Evolutionary conservation across 257 asterid genomes (phyloP).

Genomic region (Solanum okadae): DNA sequence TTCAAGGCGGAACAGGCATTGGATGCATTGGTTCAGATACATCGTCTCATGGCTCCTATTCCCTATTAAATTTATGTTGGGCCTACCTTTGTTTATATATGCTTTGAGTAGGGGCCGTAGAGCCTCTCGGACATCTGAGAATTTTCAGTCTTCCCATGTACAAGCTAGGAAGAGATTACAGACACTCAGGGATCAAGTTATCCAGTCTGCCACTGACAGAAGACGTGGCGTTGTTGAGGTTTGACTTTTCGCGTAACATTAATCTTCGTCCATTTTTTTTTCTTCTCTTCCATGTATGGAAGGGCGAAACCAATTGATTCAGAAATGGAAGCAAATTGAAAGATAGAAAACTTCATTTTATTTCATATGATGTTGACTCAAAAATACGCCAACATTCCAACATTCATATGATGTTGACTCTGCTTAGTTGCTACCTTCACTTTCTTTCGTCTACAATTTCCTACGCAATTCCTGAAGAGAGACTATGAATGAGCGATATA

Average conservation of each 20-base stretch:
- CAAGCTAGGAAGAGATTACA: slow-evolving; percentile 58
- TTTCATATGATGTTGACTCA: not conserved
- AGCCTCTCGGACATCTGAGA: slow-evolving; percentile 33
- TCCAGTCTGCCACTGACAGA: slow-evolving; percentile 89
- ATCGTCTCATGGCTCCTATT: slow-evolving; percentile 64
- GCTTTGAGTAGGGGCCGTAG: slow-evolving; percentile 22
- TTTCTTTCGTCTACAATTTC: not conserved
- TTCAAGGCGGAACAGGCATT: slow-evolving; percentile 34
- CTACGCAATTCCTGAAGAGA: not conserved
- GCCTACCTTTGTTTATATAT: slow-evolving; percentile 52
- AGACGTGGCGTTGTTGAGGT: slow-evolving; percentile 99
- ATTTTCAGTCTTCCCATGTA: slow-evolving; percentile 18
- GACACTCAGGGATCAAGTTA: slow-evolving; percentile 57
- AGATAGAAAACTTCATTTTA: not conserved
- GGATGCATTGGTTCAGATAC: slow-evolving; percentile 52
- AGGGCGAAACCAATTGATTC: not conserved
- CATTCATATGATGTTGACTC: not conserved
- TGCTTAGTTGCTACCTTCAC: not conserved
- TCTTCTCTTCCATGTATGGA: not conserved
- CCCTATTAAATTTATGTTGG: slow-evolving; percentile 62
- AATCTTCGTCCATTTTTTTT: not conserved
- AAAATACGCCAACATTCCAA: not conserved
- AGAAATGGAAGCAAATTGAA: not conserved
- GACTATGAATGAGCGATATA: not conserved
- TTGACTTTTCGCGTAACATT: not conserved